These are phyloP conservation scores for Endoconidiophora polonica DNA, from an alignment of 2,329 filamentous ascomycete genomes.

Conservation along the genomic window DNA sequence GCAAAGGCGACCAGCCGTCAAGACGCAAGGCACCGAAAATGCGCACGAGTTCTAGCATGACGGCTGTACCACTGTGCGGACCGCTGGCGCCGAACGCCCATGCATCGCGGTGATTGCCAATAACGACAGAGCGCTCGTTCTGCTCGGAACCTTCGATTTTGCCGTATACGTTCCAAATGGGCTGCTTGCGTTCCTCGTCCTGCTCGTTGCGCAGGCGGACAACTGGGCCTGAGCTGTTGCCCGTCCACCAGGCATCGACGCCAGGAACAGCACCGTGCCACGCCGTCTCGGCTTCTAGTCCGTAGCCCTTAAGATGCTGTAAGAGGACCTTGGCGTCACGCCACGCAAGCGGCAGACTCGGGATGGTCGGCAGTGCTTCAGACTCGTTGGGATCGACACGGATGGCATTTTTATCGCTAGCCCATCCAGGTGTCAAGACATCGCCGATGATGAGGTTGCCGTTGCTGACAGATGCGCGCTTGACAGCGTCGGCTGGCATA, in stretches of 20 bases:
- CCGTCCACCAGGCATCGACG: slow-evolving; percentile 68
- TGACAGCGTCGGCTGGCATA: slow-evolving; percentile 68
- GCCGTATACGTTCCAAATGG: slow-evolving; percentile 85
- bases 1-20: slow-evolving; percentile 73
- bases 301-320: slow-evolving; percentile 57
- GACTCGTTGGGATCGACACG: slow-evolving; percentile 55
- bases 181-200: slow-evolving; percentile 65
- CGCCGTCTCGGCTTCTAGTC: slow-evolving; percentile 46
- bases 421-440: slow-evolving; percentile 77
- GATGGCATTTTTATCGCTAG: slow-evolving; percentile 48
- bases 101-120: slow-evolving; percentile 86
- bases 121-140: slow-evolving; percentile 63
- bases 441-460: slow-evolving; percentile 77
- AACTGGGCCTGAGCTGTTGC: slow-evolving; percentile 54
- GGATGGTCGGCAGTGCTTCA: slow-evolving; percentile 61
- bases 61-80: slow-evolving; percentile 73
- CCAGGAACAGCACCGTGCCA: slow-evolving; percentile 69
- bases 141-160: slow-evolving; percentile 74
- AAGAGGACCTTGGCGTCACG: slow-evolving; percentile 70
- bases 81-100: slow-evolving; percentile 81
- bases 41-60: slow-evolving; percentile 76
- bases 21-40: slow-evolving; percentile 64
- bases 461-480: slow-evolving; percentile 64
- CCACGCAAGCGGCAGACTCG: slow-evolving; percentile 81
- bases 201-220: slow-evolving; percentile 76